Base-by-base conservation (phyloP, 805 yeast species). In the Starmera caribaea region DNA sequence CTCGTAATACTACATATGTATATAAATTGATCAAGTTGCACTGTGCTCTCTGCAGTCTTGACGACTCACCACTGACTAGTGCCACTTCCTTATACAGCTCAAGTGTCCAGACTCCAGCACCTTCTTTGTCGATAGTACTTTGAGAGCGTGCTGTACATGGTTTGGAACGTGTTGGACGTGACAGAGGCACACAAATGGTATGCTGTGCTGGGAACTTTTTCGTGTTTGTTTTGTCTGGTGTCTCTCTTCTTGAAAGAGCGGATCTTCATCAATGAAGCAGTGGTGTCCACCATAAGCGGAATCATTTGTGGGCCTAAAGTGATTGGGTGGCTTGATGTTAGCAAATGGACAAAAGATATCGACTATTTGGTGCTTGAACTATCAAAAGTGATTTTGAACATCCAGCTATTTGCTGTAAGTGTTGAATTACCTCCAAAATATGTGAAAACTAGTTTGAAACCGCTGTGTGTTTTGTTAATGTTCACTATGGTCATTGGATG, bases 401-500 rank as follows among this genome's bases (percentile, higher is more conserved):
- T 81, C 43, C 88, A 81, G 63, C 76, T 81, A 36, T 79, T 78
- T 41, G 77, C 85, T 3, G 83, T 79, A 30, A 81, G 86, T 3
- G 84, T 79, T 29, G 86, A 81, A 57, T 65, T 81, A 42, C 89
- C 89, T 8, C 69, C 77, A 36, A 76, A 76, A 48, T 81, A 81
- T 49, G 68, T 80, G 63, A 63, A 67, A 49, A 69, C 70, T 39
- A 79, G 76, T 48, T 76, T 81, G 78, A 46, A 59, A 21, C 70
- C 80, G 13, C 71, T 81, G 30, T 56, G 71, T n/a, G 60, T 79
- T 33, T 67, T 81, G 43, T 62, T 81, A 37, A 59, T 78, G 11
- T 84, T 84, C 0, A 81, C 78, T 14, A 81, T 81, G 89, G 75
- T 82, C 4, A 59, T 66, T 29, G 86, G 86, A 41, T 81, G 86